Evolutionary conservation across 352 stramenopile species (phyloP).

Genomic region (Globisporangium canariense): DNA sequence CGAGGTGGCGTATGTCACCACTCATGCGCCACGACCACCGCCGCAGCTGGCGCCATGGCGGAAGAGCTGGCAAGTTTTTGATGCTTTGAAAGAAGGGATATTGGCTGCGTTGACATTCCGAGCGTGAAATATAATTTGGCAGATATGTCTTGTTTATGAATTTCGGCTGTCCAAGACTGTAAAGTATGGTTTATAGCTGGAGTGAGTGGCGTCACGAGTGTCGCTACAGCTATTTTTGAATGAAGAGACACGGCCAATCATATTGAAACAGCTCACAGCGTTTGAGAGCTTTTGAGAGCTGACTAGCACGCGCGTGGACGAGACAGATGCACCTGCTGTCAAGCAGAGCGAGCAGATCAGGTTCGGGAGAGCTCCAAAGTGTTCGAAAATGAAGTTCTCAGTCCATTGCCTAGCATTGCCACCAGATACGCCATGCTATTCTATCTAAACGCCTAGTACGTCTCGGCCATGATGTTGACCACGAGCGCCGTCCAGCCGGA

Average conservation of each 20-base stretch:
- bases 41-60: not conserved
- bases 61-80: not conserved
- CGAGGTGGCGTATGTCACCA: not conserved
- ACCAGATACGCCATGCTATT: not conserved
- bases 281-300: not conserved
- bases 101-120: no score
- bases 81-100: no score
- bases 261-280: not conserved
- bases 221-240: no score
- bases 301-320: not conserved
- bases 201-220: no score
- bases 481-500: conserved; percentile 93
- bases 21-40: not conserved
- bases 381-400: not conserved
- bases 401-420: not conserved
- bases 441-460: conserved; percentile 49
- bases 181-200: no score
- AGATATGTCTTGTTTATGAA: no score
- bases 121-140: no score
- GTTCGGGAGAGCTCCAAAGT: not conserved
- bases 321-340: no score
- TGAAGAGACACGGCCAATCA: not conserved
- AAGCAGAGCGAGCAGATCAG: not conserved
- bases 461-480: conserved; percentile 92
- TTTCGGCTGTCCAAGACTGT: no score